Evolutionary conservation across 2,329 filamentous ascomycete species (phyloP).

Genomic region (Trichoderma gracile): DNA sequence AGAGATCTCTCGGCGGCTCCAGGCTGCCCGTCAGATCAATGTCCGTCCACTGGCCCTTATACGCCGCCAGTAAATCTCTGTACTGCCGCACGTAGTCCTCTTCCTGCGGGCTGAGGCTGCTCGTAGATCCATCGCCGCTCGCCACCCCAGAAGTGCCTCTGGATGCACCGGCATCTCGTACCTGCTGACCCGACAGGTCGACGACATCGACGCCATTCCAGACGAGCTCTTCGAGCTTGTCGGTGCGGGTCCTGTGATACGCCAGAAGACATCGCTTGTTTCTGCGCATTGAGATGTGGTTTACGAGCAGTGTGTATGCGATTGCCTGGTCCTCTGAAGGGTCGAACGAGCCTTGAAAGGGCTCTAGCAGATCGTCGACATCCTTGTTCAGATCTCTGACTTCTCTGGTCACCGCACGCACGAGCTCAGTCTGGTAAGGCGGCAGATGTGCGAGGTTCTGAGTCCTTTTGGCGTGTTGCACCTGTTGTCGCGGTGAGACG

Average conservation of each 20-base stretch:
- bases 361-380: constrained; percentile 73
- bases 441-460: constrained; percentile 84
- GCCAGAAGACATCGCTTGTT: constrained; percentile 95
- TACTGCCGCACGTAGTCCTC: constrained; percentile 95
- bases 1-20: constrained; percentile 91
- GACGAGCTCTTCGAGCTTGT: constrained; percentile 90
- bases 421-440: constrained; percentile 87
- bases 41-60: constrained; percentile 98
- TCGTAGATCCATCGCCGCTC: constrained; percentile 57
- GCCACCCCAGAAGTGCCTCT: constrained; percentile 38
- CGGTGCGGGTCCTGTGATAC: constrained; percentile 86
- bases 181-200: constrained; percentile 64
- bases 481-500: constrained; percentile 51
- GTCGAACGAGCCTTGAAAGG: constrained; percentile 83
- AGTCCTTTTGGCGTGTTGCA: constrained; percentile 93
- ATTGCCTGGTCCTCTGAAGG: constrained; percentile 78
- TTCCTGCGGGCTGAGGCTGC: constrained; percentile 89
- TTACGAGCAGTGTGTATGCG: constrained; percentile 85
- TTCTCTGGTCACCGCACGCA: constrained; percentile 84
- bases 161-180: constrained; percentile 42
- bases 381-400: constrained; percentile 91
- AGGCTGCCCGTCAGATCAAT: constrained; percentile 92
- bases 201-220: constrained; percentile 87
- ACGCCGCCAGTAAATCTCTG: constrained; percentile 86
- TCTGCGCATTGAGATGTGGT: constrained; percentile 90